A percentile compares a stretch with the other conserved stretches of the same genome.
Conservation (phyloP, 164 flowering plant genomes). For the Chimonanthus praecox region DNA sequence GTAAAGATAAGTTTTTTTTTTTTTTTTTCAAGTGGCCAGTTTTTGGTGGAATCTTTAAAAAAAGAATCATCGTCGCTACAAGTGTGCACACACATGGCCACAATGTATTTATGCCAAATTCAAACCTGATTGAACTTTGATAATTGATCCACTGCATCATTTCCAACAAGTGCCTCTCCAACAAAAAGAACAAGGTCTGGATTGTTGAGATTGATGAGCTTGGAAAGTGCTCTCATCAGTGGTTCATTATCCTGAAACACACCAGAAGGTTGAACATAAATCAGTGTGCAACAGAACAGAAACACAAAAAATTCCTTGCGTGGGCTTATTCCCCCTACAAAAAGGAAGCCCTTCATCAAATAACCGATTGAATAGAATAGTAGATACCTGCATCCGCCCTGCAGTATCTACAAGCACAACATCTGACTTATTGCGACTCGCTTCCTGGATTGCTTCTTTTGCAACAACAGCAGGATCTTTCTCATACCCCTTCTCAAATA, state of each 20-base stretch:
- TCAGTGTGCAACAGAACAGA: neutral
- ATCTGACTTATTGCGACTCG: conserved; percentile 76
- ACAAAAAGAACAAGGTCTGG: conserved; percentile 93
- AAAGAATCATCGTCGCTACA: no score
- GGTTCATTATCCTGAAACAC: conserved; percentile 86
- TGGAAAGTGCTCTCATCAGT: conserved; percentile 92
- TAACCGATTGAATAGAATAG: neutral
- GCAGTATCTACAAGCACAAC: conserved; percentile 98
- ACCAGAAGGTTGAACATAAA: neutral
- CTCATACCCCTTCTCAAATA: conserved; percentile 96
- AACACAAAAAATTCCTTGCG: neutral
- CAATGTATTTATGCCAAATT: no score
- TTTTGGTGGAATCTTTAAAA: no score
- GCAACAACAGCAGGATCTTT: conserved; percentile 98
- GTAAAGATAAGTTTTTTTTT: no score
- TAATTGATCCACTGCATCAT: conserved; percentile 96
- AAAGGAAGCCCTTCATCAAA: neutral
- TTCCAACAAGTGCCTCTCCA: conserved; percentile 97
- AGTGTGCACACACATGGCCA: no score
- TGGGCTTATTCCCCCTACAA: neutral
- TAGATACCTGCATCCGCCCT: conserved; percentile 91
- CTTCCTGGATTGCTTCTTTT: conserved; percentile 96
- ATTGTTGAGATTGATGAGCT: conserved; percentile 77
- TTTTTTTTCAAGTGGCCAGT: no score
- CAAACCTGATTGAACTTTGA: conserved; percentile 90